phyloP scores from a whole-genome alignment of 1,284 basidiomycete genomes.

The Cutaneotrichosporon cutaneum region DNA sequence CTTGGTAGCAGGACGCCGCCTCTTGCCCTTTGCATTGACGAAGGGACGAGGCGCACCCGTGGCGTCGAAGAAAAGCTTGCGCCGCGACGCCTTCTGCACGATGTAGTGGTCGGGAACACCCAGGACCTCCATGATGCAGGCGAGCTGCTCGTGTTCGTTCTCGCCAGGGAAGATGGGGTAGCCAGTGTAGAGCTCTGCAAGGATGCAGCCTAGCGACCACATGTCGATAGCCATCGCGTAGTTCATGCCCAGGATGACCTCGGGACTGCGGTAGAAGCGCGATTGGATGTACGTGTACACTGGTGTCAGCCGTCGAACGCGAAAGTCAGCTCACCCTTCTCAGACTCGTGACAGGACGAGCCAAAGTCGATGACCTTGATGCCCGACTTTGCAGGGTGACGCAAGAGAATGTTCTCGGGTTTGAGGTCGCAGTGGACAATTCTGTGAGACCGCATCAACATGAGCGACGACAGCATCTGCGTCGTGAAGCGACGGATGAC shows the following conservation, averaged over 20 bases:
- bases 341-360: slow-evolving; percentile 96
- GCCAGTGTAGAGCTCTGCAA: slow-evolving; percentile 97
- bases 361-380: slow-evolving; percentile 99
- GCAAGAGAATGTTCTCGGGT: slow-evolving; percentile 96
- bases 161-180: slow-evolving; percentile 99
- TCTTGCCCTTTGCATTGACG: slow-evolving; percentile 93
- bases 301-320: slow-evolving; percentile 47
- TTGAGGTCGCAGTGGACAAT: slow-evolving; percentile 99
- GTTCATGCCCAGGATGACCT: slow-evolving; percentile 93
- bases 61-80: slow-evolving; percentile 95
- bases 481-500: slow-evolving; percentile 94
- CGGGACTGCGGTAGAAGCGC: slow-evolving; percentile 95
- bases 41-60: slow-evolving; percentile 89
- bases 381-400: slow-evolving; percentile 91
- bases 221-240: slow-evolving; percentile 94
- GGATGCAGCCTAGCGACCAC: slow-evolving; percentile 98
- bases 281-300: slow-evolving; percentile 99
- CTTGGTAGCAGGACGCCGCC: slow-evolving; percentile 86
- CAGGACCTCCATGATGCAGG: slow-evolving; percentile 99
- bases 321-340: slow-evolving; percentile 74
- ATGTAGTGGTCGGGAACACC: slow-evolving; percentile 94
- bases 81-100: slow-evolving; percentile 87
- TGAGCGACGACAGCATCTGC: slow-evolving; percentile 89
- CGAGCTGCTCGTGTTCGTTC: slow-evolving; percentile 97
- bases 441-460: slow-evolving; percentile 90